Conservation (phyloP, 78 protist species). For the Creolimax fragrantissima region DNA sequence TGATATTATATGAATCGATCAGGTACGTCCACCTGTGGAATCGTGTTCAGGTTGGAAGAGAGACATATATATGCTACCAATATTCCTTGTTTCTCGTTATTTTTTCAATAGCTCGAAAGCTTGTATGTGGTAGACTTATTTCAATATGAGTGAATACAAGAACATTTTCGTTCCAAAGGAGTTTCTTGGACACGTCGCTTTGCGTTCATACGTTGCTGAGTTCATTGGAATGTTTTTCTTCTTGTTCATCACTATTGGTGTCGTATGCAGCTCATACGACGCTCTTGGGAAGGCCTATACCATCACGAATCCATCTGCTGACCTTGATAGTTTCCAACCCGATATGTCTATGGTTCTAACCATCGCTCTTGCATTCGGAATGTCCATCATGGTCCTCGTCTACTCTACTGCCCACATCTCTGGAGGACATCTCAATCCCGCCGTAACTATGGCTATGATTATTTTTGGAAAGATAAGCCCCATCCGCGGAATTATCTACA, state of each 20-base stretch:
- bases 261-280: neutral
- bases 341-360: neutral
- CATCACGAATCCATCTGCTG: neutral
- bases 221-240: conserved; percentile 19
- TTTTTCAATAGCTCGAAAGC: too few relatives aligned
- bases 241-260: conserved; percentile 10
- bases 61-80: too few relatives aligned
- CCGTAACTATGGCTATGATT: conserved; percentile 21
- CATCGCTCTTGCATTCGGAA: conserved; percentile 22
- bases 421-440: conserved; percentile 34
- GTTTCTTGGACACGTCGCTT: neutral
- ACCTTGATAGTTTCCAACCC: neutral
- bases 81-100: too few relatives aligned
- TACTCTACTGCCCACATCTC: neutral
- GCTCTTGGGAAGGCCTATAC: neutral
- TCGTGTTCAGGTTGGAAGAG: too few relatives aligned
- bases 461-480: neutral
- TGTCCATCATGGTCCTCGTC: conserved; percentile 16
- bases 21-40: too few relatives aligned
- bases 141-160: too few relatives aligned
- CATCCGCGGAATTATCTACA: neutral
- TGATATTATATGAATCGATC: too few relatives aligned
- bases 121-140: too few relatives aligned
- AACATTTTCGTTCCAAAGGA: neutral
- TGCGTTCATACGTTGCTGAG: neutral